Evolutionary conservation across 2,329 filamentous ascomycete species (phyloP).

Genomic region (Coniella lustricola): DNA sequence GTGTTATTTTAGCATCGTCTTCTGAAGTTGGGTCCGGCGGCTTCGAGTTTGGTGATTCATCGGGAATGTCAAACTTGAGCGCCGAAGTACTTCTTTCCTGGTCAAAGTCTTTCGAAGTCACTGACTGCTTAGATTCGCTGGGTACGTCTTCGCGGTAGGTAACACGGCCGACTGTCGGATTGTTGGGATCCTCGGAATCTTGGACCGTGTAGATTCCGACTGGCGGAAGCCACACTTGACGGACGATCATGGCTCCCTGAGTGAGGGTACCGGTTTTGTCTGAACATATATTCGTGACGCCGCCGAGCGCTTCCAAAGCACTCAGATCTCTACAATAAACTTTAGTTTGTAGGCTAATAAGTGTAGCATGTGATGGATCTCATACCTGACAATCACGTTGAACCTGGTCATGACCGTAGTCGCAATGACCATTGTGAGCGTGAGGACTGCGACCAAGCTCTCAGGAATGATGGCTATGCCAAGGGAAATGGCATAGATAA

Average conservation of each 20-base stretch:
- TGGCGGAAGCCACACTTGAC: constrained; percentile 60
- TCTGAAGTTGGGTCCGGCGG: constrained; percentile 27
- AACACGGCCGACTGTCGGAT: constrained; percentile 53
- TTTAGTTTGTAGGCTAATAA: constrained; percentile 9
- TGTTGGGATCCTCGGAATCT: constrained; percentile 52
- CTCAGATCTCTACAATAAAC: constrained; percentile 44
- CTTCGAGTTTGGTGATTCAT: constrained; percentile 42
- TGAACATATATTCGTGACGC: constrained; percentile 66
- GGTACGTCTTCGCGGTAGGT: constrained; percentile 35
- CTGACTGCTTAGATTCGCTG: constrained; percentile 28
- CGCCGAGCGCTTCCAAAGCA: constrained; percentile 61
- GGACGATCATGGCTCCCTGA: constrained; percentile 62
- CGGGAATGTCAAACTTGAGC: constrained; percentile 56
- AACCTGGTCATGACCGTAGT: constrained; percentile 58
- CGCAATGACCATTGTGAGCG: constrained; percentile 63
- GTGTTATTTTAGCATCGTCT: constrained; percentile 38
- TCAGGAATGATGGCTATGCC: constrained; percentile 59
- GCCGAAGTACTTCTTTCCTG: constrained; percentile 52
- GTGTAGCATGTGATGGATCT: not conserved
- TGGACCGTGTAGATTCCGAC: constrained; percentile 56
- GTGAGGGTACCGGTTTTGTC: constrained; percentile 68
- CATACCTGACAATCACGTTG: constrained; percentile 55
- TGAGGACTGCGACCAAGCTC: constrained; percentile 62
- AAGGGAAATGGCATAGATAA: constrained; percentile 55
- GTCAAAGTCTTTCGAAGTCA: constrained; percentile 48